Conservation (phyloP, 164 flowering plant genomes). For the Magnolia changhungtana region DNA sequence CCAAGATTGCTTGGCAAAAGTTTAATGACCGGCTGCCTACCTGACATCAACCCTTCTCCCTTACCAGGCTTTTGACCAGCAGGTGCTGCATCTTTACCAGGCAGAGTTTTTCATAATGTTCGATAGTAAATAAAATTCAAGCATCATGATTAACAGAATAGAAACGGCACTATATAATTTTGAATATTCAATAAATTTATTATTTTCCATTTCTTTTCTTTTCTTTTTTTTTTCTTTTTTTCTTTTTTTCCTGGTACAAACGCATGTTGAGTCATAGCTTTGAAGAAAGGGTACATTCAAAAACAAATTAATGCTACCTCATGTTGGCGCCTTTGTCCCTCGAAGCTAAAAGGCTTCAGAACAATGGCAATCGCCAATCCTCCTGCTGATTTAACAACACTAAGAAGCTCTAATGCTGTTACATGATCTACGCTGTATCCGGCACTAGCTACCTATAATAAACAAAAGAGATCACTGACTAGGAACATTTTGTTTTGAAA, state of each 20-base stretch:
- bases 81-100: too few relatives aligned
- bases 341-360: constrained; percentile 88
- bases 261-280: neutral
- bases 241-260: neutral
- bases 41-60: too few relatives aligned
- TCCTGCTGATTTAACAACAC: constrained; percentile 41
- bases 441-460: constrained; percentile 64
- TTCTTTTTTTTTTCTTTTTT: neutral
- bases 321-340: constrained; percentile 77
- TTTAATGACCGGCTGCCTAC: too few relatives aligned
- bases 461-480: neutral
- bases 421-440: constrained; percentile 74
- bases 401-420: constrained; percentile 53
- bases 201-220: neutral
- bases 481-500: neutral
- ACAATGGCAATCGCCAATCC: constrained; percentile 60
- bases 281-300: neutral
- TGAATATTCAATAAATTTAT: too few relatives aligned
- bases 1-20: too few relatives aligned
- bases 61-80: too few relatives aligned
- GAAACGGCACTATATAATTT: neutral
- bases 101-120: neutral
- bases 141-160: neutral
- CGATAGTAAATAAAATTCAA: too few relatives aligned
- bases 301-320: constrained; percentile 50